Evolutionary conservation across 1,139 yeast species (phyloP).

Genomic region (Trichomonascaceae sp.): DNA sequence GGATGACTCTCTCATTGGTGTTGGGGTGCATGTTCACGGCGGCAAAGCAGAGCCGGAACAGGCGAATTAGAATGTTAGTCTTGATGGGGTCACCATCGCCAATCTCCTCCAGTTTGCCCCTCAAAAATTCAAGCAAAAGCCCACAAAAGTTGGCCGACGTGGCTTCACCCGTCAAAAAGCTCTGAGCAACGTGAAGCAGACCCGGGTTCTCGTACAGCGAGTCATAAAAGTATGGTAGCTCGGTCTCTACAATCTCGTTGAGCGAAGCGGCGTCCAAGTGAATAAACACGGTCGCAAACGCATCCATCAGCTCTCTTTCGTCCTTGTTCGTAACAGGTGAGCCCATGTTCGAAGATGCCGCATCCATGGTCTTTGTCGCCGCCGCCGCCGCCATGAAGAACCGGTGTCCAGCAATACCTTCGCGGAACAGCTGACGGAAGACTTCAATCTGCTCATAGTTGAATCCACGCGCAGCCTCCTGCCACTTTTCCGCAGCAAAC

Average conservation of each 20-base stretch:
- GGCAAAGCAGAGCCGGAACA: conserved; percentile 89
- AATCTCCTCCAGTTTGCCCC: conserved; percentile 57
- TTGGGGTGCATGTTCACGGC: conserved; percentile 86
- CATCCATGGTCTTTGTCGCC: conserved; percentile 32
- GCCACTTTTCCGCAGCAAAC: conserved; percentile 63
- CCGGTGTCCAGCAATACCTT: conserved; percentile 69
- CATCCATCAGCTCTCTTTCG: conserved; percentile 92
- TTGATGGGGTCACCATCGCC: conserved; percentile 73
- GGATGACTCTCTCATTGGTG: conserved; percentile 71
- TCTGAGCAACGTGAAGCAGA: conserved; percentile 80
- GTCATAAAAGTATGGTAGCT: conserved; percentile 65
- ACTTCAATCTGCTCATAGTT: conserved; percentile 73
- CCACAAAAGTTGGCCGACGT: conserved; percentile 91
- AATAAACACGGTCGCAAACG: conserved; percentile 84
- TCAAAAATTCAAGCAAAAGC: conserved; percentile 64
- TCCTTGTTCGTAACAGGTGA: conserved; percentile 85
- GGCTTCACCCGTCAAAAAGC: conserved; percentile 83
- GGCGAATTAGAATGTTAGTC: conserved; percentile 67
- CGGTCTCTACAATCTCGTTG: conserved; percentile 78
- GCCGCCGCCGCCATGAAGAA: conserved; percentile 38
- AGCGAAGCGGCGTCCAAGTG: conserved; percentile 94
- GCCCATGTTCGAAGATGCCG: conserved; percentile 45
- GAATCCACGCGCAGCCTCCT: conserved; percentile 73
- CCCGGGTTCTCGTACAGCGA: conserved; percentile 80
- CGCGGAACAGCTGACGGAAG: conserved; percentile 64